These are phyloP conservation scores for Arthroderma sp. DNA, from an alignment of 2,329 filamentous ascomycete species.

Conservation along the genomic window DNA sequence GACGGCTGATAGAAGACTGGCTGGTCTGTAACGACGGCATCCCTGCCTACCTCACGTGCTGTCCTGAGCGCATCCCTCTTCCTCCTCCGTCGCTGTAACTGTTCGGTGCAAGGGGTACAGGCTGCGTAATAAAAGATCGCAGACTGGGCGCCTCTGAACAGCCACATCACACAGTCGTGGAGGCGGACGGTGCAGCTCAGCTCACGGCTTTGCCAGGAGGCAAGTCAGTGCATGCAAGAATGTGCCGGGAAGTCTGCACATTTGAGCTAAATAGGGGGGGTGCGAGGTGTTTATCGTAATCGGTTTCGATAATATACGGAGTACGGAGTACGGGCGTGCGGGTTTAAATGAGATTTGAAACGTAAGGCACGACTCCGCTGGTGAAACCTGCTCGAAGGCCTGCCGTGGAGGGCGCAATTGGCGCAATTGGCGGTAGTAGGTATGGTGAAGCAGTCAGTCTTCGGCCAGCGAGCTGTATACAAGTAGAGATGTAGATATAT, in stretches of 20 bases:
- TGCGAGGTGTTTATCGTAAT: not conserved
- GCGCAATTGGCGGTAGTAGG: not conserved
- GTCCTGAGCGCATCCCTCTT: slow-evolving; percentile 59
- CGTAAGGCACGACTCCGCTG: not conserved
- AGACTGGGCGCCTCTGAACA: slow-evolving; percentile 39
- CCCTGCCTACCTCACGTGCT: slow-evolving; percentile 49
- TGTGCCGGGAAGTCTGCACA: not conserved
- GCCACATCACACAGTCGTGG: slow-evolving; percentile 28
- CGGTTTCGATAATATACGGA: not conserved
- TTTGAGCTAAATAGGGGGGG: not conserved
- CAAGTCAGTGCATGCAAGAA: not conserved
- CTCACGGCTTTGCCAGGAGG: slow-evolving; percentile 2
- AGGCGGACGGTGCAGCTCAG: not conserved
- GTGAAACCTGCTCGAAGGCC: not conserved
- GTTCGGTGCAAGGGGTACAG: slow-evolving; percentile 52
- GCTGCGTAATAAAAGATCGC: slow-evolving; percentile 41
- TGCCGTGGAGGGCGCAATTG: not conserved
- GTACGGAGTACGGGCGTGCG: no score
- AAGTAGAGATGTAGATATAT: not conserved
- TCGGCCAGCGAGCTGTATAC: not conserved
- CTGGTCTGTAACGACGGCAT: slow-evolving; percentile 49
- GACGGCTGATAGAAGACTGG: slow-evolving; percentile 65
- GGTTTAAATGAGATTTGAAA: not conserved
- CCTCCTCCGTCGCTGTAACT: slow-evolving; percentile 56
- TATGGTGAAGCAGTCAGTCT: not conserved